phyloP scores from a whole-genome alignment of 1,284 basidiomycete genomes.

The Exobasidium rhododendri region DNA sequence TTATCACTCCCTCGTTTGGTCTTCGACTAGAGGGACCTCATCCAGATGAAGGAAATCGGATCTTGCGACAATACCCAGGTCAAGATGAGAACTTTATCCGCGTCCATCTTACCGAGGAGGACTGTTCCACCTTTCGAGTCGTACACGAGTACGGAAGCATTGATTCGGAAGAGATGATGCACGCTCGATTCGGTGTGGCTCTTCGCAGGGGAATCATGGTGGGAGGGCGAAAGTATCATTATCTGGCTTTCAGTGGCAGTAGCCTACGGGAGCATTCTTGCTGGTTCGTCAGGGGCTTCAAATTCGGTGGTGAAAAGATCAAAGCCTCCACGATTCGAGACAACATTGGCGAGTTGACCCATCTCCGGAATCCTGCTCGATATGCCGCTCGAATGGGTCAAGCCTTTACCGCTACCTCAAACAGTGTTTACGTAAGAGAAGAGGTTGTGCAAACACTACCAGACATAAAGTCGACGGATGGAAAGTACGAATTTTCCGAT shows the following conservation, averaged over 20 bases:
- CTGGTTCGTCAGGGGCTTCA: constrained; percentile 63
- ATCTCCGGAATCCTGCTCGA: constrained; percentile 67
- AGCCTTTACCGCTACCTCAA: constrained; percentile 75
- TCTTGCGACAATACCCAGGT: constrained; percentile 8
- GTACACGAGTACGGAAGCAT: not conserved
- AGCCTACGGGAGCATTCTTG: constrained; percentile 69
- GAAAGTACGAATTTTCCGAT: constrained; percentile 63
- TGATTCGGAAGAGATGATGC: constrained; percentile 5
- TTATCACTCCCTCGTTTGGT: constrained; percentile 5
- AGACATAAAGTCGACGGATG: constrained; percentile 28
- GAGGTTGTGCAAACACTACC: constrained; percentile 58
- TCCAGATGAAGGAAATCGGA: constrained; percentile 11
- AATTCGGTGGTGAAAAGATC: constrained; percentile 56
- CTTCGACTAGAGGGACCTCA: constrained; percentile 1
- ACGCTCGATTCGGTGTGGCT: constrained; percentile 63
- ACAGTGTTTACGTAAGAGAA: constrained; percentile 62
- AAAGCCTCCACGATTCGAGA: constrained; percentile 63
- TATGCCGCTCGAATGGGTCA: constrained; percentile 76
- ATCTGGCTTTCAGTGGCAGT: constrained; percentile 71
- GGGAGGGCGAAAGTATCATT: constrained; percentile 68
- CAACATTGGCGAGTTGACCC: constrained; percentile 66
- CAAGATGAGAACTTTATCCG: constrained; percentile 7
- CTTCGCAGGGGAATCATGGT: constrained; percentile 67
- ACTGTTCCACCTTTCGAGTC: constrained; percentile 6
- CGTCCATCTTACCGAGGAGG: constrained; percentile 2